phyloP scores from a whole-genome alignment of 1,284 basidiomycete species.

The Tremellales sp. region DNA sequence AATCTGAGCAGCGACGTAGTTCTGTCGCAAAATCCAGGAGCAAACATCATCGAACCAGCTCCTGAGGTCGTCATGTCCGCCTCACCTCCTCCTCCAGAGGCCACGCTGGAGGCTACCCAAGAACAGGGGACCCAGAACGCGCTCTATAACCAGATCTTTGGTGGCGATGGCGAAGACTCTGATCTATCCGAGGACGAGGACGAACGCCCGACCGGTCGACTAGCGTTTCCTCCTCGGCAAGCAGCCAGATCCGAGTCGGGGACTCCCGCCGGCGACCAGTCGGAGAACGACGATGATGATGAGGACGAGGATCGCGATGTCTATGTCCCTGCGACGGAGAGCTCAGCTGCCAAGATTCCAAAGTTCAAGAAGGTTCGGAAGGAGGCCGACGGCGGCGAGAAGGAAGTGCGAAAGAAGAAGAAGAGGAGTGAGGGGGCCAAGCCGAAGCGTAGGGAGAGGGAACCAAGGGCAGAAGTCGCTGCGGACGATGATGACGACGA shows the following conservation, averaged over 20 bases:
- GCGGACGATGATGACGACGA: slow-evolving; percentile 44
- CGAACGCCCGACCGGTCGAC: slow-evolving; percentile 34
- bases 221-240: slow-evolving; percentile 25
- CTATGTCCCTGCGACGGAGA: slow-evolving; percentile 57
- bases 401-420: slow-evolving; percentile 56
- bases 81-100: background rate
- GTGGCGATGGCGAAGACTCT: slow-evolving; percentile 61
- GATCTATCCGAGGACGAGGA: slow-evolving; percentile 70
- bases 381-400: slow-evolving; percentile 52
- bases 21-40: no score
- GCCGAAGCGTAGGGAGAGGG: slow-evolving; percentile 54
- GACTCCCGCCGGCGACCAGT: slow-evolving; percentile 12
- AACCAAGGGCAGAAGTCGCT: slow-evolving; percentile 47
- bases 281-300: slow-evolving; percentile 44
- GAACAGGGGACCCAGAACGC: no score
- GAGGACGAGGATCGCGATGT: slow-evolving; percentile 64
- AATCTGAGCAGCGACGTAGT: no score
- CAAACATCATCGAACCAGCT: background rate
- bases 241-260: slow-evolving; percentile 23
- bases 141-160: slow-evolving; percentile 56
- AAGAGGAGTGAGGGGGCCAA: slow-evolving; percentile 55
- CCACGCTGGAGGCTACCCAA: background rate
- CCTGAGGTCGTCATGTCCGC: background rate
- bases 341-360: slow-evolving; percentile 36
- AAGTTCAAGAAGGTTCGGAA: slow-evolving; percentile 51